phyloP scores from a whole-genome alignment of 495 filamentous ascomycete genomes.

The Ascobolus immersus region DNA sequence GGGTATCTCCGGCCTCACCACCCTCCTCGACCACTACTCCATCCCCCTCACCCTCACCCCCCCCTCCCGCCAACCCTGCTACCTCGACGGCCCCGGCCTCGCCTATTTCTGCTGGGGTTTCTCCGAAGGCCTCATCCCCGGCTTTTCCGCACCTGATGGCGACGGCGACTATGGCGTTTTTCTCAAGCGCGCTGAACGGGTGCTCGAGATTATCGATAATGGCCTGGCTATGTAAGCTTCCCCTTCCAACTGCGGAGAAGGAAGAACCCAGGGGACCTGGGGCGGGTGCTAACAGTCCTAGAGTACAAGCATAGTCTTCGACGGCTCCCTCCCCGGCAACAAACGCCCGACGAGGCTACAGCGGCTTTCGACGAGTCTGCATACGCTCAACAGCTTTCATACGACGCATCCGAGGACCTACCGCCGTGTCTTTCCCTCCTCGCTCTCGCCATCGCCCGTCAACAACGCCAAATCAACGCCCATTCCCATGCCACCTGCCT shows the following conservation, averaged over 20 bases:
- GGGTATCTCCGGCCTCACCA: slow-evolving; percentile 44
- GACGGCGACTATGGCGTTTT: no score
- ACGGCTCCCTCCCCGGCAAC: slow-evolving; percentile 39
- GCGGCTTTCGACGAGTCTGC: slow-evolving; percentile 19
- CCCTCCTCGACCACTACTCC: slow-evolving; percentile 32
- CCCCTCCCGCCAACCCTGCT: slow-evolving; percentile 10
- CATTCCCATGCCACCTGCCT: slow-evolving; percentile 11
- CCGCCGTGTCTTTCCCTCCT: no score
- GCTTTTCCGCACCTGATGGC: slow-evolving; percentile 17
- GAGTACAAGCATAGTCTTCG: no score
- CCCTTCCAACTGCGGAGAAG: no score
- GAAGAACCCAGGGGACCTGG: no score
- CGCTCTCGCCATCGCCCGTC: not conserved
- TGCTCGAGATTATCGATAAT: no score
- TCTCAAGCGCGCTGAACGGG: no score
- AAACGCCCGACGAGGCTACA: slow-evolving; percentile 28
- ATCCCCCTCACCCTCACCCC: slow-evolving; percentile 21
- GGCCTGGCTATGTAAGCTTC: no score
- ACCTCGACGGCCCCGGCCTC: slow-evolving; percentile 53
- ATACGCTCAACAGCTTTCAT: slow-evolving; percentile 5
- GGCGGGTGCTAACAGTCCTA: no score
- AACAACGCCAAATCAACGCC: slow-evolving; percentile 1
- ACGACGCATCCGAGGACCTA: slow-evolving; percentile 2
- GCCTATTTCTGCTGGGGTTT: no score
- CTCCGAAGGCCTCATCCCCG: slow-evolving; percentile 28